phyloP scores from a whole-genome alignment of 768 basidiomycete genomes.

The Holtermanniella nyarrowii region DNA sequence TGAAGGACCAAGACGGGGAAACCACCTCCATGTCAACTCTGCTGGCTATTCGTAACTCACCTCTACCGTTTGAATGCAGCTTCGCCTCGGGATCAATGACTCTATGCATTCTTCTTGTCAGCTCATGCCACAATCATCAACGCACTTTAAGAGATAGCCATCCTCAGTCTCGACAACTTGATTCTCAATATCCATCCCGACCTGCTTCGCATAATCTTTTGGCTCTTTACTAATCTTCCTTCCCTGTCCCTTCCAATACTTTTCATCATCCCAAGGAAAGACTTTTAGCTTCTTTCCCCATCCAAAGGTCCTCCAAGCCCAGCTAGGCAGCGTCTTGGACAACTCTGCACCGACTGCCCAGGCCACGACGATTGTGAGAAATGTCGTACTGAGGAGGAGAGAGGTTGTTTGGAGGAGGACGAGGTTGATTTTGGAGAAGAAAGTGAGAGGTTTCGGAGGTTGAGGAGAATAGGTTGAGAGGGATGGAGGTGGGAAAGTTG shows the following conservation, averaged over 20 bases:
- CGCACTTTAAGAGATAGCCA: constrained; percentile 44
- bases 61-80: constrained; percentile 32
- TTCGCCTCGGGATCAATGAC: constrained; percentile 40
- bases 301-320: constrained; percentile 12
- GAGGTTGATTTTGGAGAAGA: constrained; percentile 30
- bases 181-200: constrained; percentile 46
- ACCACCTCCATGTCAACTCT: constrained; percentile 25
- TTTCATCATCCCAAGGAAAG: constrained; percentile 44
- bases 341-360: constrained; percentile 42
- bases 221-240: constrained; percentile 43
- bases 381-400: constrained; percentile 43
- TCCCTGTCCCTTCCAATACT: constrained; percentile 41
- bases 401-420: constrained; percentile 41
- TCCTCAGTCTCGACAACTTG: constrained; percentile 47
- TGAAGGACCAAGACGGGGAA: constrained; percentile 47
- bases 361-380: constrained; percentile 43
- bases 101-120: constrained; percentile 34
- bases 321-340: constrained; percentile 18
- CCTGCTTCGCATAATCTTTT: constrained; percentile 45
- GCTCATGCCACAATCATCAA: constrained; percentile 15
- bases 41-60: constrained; percentile 8
- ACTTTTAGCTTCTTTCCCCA: constrained; percentile 12
- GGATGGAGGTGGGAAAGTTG: constrained; percentile 40
- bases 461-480: constrained; percentile 38
- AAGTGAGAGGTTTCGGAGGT: constrained; percentile 23